Conservation (phyloP, 1,139 yeast genomes). For the Kurtzmaniella quercitrusa region DNA sequence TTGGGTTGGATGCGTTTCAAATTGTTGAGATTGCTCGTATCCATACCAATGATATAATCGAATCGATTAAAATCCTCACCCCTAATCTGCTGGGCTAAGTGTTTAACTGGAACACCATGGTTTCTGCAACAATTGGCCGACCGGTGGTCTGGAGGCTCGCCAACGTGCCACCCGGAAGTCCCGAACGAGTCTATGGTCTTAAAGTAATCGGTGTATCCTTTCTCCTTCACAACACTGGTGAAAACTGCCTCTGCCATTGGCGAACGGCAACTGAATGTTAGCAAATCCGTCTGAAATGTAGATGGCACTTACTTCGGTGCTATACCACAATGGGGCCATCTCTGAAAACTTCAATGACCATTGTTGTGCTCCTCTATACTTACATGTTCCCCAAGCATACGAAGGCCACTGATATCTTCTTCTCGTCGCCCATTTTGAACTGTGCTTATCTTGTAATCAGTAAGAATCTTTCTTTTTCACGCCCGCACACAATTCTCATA, state of each 20-base stretch:
- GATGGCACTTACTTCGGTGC: neutral
- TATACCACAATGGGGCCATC: no score
- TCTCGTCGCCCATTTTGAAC: conserved; percentile 15
- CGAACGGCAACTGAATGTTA: conserved; percentile 66
- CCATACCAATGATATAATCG: conserved; percentile 88
- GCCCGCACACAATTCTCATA: neutral
- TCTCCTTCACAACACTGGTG: conserved; percentile 53
- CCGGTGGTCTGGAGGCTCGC: conserved; percentile 76
- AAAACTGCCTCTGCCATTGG: conserved; percentile 98
- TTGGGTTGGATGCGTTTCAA: conserved; percentile 59
- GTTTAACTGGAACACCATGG: conserved; percentile 73
- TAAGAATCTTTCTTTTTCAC: neutral
- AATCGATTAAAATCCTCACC: conserved; percentile 58
- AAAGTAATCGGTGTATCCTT: conserved; percentile 40
- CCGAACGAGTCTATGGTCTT: conserved; percentile 79
- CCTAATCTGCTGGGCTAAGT: conserved; percentile 67
- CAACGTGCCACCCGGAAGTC: conserved; percentile 79
- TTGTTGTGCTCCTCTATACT: conserved; percentile 18
- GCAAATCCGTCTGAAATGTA: conserved; percentile 7
- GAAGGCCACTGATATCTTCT: conserved; percentile 66
- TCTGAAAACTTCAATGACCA: no score
- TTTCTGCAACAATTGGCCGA: conserved; percentile 64
- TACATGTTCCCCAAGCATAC: conserved; percentile 91
- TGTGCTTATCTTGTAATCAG: neutral
- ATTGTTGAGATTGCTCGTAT: conserved; percentile 58